Evolutionary conservation across 169 alveolate species (phyloP).

Genomic region (Eimeria acervulina): DNA sequence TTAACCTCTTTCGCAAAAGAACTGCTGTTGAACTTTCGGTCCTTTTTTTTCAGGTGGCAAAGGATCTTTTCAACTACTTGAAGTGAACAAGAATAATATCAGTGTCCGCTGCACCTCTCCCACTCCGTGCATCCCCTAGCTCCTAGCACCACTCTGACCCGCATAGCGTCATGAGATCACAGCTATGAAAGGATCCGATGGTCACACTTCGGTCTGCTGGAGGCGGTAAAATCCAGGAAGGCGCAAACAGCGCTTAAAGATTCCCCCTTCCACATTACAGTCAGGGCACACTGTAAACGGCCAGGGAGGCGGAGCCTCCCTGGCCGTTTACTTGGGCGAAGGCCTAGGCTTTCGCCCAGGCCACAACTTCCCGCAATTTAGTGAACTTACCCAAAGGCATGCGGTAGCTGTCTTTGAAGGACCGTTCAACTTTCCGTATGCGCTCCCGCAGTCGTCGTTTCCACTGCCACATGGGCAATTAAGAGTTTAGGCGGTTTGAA

Average conservation of each 20-base stretch:
- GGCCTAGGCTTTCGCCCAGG: too few relatives aligned
- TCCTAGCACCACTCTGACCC: neutral
- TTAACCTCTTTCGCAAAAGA: neutral
- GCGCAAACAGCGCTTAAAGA: neutral
- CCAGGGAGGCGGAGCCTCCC: neutral
- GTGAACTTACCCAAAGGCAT: neutral
- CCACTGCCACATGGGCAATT: neutral
- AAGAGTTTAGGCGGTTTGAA: too few relatives aligned
- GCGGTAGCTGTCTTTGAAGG: neutral
- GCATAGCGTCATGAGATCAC: neutral
- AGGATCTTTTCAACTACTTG: slow-evolving; percentile 79
- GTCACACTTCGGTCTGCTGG: neutral
- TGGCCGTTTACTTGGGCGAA: too few relatives aligned
- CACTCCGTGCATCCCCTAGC: neutral
- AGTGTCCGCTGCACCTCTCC: neutral
- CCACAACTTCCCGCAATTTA: too few relatives aligned
- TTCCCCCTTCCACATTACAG: neutral
- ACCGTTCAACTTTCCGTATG: neutral
- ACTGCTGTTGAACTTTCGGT: neutral
- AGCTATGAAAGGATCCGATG: neutral
- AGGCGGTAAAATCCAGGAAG: neutral
- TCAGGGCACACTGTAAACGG: neutral
- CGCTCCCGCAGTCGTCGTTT: neutral
- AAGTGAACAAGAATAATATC: neutral
- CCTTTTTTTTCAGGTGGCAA: slow-evolving; percentile 62